Base-by-base conservation (phyloP, 495 filamentous ascomycete species). In the Trichoderma virens region DNA sequence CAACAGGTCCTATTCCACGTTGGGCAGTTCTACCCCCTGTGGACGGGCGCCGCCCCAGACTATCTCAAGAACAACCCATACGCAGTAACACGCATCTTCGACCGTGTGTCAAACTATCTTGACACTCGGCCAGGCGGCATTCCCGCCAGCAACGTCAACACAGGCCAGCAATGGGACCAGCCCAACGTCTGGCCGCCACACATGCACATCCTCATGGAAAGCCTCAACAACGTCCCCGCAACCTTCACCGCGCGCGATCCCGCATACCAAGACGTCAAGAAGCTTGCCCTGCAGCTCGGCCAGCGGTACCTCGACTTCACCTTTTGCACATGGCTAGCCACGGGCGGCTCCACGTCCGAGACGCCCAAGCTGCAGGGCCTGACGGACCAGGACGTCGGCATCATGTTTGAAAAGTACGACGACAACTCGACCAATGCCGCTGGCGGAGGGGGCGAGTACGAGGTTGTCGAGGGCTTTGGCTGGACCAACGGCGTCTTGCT, bases 401-500 rank as follows among this genome's bases (percentile, higher is more conserved):
- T 73, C 65, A 81, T 82, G 73, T 82, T 82, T 64, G 79, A 82
- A 67, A 82, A 82, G 71, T 82, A 82, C 65, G 69, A 71, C 28
- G 79, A 81, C 65, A 74, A 73, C 30, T 65, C 77, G 45, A 79
- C 76, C 30, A 80, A 80, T 60, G 76, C 75, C 5, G 79, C 78
- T 18, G 79, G 79, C 43, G 67, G 77, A 30, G 79, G 79, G 13
- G 79, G 79, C 65, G 79, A 82, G 71, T 82, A 82, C 62, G 70
- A 73, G 61, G 79, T 82, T 16, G 79, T 82, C 6, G 78, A 82
- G 71, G 79, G 79, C 25, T 82, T 82, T 62, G 79, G 79, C 9
- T 82, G 79, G 79, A 78, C 77, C 25, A 82, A 82, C 45, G 79
- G 79, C 45, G 79, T 82, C 51, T 65, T 81, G n/a, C 75, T 82